Base-by-base conservation (phyloP, 352 stramenopile genomes). In the Peronospora farinosa region DNA sequence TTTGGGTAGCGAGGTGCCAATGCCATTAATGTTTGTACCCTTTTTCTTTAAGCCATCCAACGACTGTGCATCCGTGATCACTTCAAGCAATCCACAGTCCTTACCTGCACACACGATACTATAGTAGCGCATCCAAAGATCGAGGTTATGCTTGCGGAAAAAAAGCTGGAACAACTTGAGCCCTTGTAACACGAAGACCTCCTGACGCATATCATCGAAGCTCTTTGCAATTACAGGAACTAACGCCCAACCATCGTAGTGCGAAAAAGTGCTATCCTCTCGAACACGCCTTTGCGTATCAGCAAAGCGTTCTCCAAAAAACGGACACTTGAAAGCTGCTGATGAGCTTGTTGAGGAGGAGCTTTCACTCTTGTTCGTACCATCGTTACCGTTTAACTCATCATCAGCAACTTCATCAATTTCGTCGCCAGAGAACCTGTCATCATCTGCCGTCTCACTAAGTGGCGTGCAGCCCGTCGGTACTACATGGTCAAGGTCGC, bases 181-280 rank as follows among this genome's bases (percentile, higher is more conserved):
- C 0, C 98, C 74, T 67, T 98, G 91, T 59, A 98, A 82, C 7
- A 96, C 83, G 68, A 98, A 98, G 7, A 96, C 89, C 57, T 98
- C 95, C 67, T 98, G 95, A 5, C 95, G 74, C 65, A 98, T 83
- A 67, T 98, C 95, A 63, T 98, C 96, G 52, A 98, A 98, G 16
- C 88, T 97, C 67, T 99, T 99, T 3, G 97, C 90, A 65, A 98
- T 98, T 27, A 98, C 84, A 12, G 81, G 78, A 44, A 84, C 60
- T 17, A 97, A 60, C 40, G 95, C 78, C 84, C 86, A 97, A 13
- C 83, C 87, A 8, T 81, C 65, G 35, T 72, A 75, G 2, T 69
- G 65, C 31, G 77, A 61, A 47, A 80, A 86, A 1, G 51, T 51
- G 53, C 87, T 97, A 37, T 78, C 66, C 21, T 73, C 63, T 19